Conservation (phyloP, 768 basidiomycete species). For the Suillus sp. region DNA sequence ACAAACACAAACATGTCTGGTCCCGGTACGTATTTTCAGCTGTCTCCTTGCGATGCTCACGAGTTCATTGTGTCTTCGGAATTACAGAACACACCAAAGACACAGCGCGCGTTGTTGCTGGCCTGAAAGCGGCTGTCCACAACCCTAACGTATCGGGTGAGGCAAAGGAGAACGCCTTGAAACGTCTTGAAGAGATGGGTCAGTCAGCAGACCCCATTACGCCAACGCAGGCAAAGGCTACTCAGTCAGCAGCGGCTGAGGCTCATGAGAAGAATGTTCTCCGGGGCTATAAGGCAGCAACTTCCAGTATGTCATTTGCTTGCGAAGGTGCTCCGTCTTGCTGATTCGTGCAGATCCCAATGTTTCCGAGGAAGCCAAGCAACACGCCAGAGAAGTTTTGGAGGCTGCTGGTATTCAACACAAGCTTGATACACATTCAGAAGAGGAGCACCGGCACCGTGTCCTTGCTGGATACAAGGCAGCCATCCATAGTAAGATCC, state of each 20-base stretch:
- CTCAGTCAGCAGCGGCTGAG: neutral
- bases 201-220: conserved; percentile 17
- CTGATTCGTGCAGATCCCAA: conserved; percentile 38
- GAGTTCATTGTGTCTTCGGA: neutral
- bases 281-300: conserved; percentile 54
- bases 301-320: conserved; percentile 38
- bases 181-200: conserved; percentile 46
- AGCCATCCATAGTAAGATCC: conserved; percentile 44
- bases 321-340: neutral
- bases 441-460: conserved; percentile 45
- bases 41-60: neutral
- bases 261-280: conserved; percentile 27
- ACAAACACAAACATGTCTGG: conserved; percentile 9
- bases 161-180: conserved; percentile 51
- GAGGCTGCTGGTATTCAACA: conserved; percentile 44
- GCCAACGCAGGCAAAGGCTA: conserved; percentile 2
- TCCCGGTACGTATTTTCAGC: conserved; percentile 8
- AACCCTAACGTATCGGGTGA: conserved; percentile 60
- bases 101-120: conserved; percentile 50
- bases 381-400: conserved; percentile 56
- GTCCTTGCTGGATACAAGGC: conserved; percentile 62
- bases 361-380: conserved; percentile 52
- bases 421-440: conserved; percentile 28
- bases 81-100: conserved; percentile 40
- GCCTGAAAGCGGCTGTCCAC: conserved; percentile 58